phyloP scores from a whole-genome alignment of 2,329 filamentous ascomycete species.

The Penicillium sp. region DNA sequence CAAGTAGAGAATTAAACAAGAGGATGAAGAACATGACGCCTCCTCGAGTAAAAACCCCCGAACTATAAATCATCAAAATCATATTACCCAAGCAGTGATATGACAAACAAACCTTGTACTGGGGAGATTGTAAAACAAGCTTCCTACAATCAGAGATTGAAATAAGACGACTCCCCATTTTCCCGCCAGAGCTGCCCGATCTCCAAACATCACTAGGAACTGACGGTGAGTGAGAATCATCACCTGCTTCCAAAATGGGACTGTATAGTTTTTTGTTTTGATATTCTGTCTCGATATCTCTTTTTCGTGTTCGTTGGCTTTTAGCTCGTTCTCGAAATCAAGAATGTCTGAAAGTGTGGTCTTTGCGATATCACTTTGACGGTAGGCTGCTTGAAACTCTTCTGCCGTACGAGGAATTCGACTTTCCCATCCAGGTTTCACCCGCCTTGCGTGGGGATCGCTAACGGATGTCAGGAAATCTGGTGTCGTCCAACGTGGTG shows the following conservation, averaged over 20 bases:
- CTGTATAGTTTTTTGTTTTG: conserved; percentile 54
- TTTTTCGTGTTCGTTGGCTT: conserved; percentile 43
- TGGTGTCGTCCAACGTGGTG: conserved; percentile 68
- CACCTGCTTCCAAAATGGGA: conserved; percentile 53
- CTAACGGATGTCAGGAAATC: conserved; percentile 79
- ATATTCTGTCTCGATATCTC: conserved; percentile 38
- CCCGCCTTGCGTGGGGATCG: conserved; percentile 57
- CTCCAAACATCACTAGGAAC: conserved; percentile 56
- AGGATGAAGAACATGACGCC: conserved; percentile 63
- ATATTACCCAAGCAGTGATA: background rate
- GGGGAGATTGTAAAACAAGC: conserved; percentile 56
- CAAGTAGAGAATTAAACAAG: conserved; percentile 63
- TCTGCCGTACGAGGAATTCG: conserved; percentile 55
- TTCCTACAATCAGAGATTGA: conserved; percentile 48
- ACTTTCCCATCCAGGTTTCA: conserved; percentile 58
- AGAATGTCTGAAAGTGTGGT: conserved; percentile 50
- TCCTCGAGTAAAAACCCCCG: conserved; percentile 59
- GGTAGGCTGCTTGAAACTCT: conserved; percentile 56
- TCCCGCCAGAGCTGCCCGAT: conserved; percentile 50
- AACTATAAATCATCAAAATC: conserved; percentile 26
- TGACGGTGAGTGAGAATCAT: conserved; percentile 56
- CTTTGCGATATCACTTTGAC: conserved; percentile 48
- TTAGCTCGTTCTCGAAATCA: conserved; percentile 53
- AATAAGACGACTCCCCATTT: conserved; percentile 53
- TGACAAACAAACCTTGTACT: conserved; percentile 40